Conservation (phyloP, 2,329 filamentous ascomycete genomes). For the Fusarium pseudocircinatum region DNA sequence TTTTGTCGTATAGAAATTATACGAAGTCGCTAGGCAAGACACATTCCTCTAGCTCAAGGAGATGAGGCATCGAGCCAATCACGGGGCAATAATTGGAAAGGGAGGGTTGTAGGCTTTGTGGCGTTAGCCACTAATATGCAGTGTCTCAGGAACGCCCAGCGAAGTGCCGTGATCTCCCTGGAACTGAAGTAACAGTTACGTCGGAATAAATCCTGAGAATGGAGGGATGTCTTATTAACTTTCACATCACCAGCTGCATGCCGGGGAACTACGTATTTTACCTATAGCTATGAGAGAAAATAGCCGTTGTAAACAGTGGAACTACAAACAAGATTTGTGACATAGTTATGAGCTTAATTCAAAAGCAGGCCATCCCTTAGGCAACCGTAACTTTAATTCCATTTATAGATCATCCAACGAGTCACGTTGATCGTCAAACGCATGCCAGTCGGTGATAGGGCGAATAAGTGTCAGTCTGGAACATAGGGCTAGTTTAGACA, state of each 20-base stretch:
- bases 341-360: background rate
- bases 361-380: background rate
- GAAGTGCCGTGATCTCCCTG: background rate
- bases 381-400: background rate
- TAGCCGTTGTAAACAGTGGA: too few relatives aligned
- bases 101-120: background rate
- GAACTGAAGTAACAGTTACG: background rate
- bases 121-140: background rate
- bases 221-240: background rate
- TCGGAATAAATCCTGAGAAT: background rate
- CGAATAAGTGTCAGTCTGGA: background rate
- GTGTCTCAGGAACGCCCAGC: background rate
- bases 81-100: background rate
- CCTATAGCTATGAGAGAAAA: background rate
- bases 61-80: background rate
- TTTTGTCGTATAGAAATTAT: background rate
- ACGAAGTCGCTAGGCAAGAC: background rate
- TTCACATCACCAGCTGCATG: accelerated
- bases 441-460: background rate
- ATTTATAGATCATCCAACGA: background rate
- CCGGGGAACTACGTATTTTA: background rate
- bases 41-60: background rate
- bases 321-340: background rate
- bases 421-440: background rate
- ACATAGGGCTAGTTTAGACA: background rate